Evolutionary conservation across 2,329 filamentous ascomycete species (phyloP), one percentile per base, ranked within the genome.

Genomic region (Fusarium pininemorale): DNA sequence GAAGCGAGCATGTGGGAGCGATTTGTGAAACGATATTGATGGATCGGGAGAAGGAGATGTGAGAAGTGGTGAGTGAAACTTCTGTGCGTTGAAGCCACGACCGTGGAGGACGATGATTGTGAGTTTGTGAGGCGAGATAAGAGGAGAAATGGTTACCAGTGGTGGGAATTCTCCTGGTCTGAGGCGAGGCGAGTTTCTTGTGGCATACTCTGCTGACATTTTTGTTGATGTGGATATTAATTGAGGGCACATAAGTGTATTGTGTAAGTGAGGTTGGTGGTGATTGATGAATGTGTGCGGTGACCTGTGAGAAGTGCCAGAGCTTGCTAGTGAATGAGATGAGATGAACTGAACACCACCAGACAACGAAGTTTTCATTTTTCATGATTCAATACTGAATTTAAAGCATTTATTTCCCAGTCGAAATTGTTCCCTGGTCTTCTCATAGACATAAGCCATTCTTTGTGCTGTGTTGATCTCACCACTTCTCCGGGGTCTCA

Each of bases 91-190:
- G 44, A 80, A 83, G n/a, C 86, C 86, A 13, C 86, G 85, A 41
- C 86, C 86, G 66, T 88, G 87, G 10, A 88, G 83, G 59, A 88
- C 76, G 66, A 88, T 82, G 63, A 88, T 73, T 32, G 85, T 87
- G 59, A 84, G 79, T n/a, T 72, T 80, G 72, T 88, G 87, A 2
- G 77, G 75, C 10, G 63, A 44, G 1, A 69, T 66, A 4, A 79
- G 60, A 8, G 80, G 79, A 15, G 77, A 69, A 15, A 77, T 35
- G 26, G 63, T 26, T 16, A 77, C 56, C 7, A 73, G 73, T 13
- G 73, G 72, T 11, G 73, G 73, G 24, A 82, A 81, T 22, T 74
- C 24, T 28, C 79, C 75, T 11, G 76, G 69, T 13, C 61, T 56
- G 26, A 66, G 56, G 13, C 68, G 61, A 15, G 61, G 32, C 3